These are phyloP conservation scores for Clausena lansium DNA, from an alignment of 345 rosid species.

Conservation along the genomic window DNA sequence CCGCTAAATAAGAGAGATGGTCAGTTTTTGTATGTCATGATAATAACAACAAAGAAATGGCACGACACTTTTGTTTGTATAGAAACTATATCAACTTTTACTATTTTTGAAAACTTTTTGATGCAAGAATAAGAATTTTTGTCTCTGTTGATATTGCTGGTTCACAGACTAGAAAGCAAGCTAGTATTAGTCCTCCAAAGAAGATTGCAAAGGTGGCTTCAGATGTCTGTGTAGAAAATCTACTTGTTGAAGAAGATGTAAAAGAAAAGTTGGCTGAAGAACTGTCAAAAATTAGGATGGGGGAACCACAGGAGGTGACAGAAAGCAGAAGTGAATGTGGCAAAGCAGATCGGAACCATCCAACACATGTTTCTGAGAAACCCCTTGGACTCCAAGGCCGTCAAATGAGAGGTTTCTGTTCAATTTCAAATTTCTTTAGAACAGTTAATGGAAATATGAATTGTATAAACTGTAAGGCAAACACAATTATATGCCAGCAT, in stretches of 20 bases:
- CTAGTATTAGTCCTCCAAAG: conserved; percentile 32
- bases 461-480: neutral
- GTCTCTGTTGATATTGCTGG: conserved; percentile 15
- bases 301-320: conserved; percentile 37
- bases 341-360: conserved; percentile 16
- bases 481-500: neutral
- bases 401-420: conserved; percentile 33
- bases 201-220: conserved; percentile 31
- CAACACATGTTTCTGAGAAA: conserved; percentile 13
- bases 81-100: neutral
- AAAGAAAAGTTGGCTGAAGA: conserved; percentile 67
- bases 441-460: neutral
- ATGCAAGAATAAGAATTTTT: neutral
- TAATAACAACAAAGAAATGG: neutral
- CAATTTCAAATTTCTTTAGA: neutral
- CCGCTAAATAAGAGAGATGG: neutral
- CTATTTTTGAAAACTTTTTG: conserved; percentile 5
- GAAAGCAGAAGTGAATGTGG: conserved; percentile 26
- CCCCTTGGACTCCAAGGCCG: conserved; percentile 14
- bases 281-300: conserved; percentile 72
- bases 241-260: conserved; percentile 44
- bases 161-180: conserved; percentile 48
- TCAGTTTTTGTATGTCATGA: conserved; percentile 9
- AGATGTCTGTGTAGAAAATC: conserved; percentile 31
- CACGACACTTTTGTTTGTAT: neutral